Conservation (phyloP, 805 yeast species). For the Candida ovalis region DNA sequence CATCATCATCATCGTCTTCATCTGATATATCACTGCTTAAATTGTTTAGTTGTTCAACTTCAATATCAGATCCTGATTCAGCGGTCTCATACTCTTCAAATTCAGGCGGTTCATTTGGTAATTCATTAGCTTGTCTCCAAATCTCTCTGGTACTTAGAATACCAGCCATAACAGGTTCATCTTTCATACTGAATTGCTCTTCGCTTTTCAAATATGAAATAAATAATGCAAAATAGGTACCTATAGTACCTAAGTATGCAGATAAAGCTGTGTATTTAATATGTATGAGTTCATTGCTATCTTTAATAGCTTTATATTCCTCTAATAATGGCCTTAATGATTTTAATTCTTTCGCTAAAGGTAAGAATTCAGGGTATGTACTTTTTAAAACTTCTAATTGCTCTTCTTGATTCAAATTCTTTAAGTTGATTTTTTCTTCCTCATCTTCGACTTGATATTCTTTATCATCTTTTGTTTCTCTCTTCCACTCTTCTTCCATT, state of each 20-base stretch:
- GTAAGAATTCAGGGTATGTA: slow-evolving; percentile 79
- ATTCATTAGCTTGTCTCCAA: slow-evolving; percentile 77
- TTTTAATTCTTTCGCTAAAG: slow-evolving; percentile 61
- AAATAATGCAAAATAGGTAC: slow-evolving; percentile 76
- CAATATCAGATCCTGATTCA: slow-evolving; percentile 25
- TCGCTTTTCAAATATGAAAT: slow-evolving; percentile 50
- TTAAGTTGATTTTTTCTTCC: slow-evolving; percentile 37
- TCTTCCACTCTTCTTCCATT: slow-evolving; percentile 74
- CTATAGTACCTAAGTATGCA: slow-evolving; percentile 73
- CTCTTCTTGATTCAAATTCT: slow-evolving; percentile 49
- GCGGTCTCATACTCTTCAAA: slow-evolving; percentile 10
- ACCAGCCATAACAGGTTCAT: slow-evolving; percentile 85
- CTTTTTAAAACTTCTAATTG: slow-evolving; percentile 51
- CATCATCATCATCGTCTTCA: slow-evolving; percentile 22
- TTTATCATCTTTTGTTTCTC: slow-evolving; percentile 35
- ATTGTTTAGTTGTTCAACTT: slow-evolving; percentile 12
- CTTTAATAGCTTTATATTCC: slow-evolving; percentile 29
- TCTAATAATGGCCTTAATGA: slow-evolving; percentile 40
- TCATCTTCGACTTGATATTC: slow-evolving; percentile 34
- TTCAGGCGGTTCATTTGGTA: slow-evolving; percentile 36
- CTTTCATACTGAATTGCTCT: slow-evolving; percentile 61
- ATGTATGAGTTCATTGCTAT: slow-evolving; percentile 34
- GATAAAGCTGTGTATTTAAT: slow-evolving; percentile 69
- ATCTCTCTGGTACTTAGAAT: slow-evolving; percentile 78
- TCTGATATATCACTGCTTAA: slow-evolving; percentile 21